Evolutionary conservation across 2,329 filamentous ascomycete genomes (phyloP), one percentile per base, ranked within the genome.

Genomic region (Xylaria hypoxylon): DNA sequence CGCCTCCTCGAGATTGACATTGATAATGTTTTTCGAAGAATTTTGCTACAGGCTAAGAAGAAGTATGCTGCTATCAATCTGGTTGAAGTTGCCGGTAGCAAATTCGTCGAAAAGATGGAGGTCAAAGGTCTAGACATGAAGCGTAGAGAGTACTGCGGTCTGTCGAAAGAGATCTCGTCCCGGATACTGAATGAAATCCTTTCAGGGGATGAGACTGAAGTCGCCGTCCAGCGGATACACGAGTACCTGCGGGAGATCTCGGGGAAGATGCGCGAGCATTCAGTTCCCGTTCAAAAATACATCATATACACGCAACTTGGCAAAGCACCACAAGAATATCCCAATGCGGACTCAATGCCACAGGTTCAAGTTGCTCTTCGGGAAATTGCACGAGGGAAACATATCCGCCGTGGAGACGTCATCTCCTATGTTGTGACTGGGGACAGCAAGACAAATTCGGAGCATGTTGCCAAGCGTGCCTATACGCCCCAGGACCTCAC

Each of bases 121-220:
- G 92, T 99, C 76, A 99, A 99, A 81, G 96, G 96, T 83, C 87
- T 99, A 53, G 96, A 99, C 76, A 99, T 99, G 96, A 93, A 91
- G 81, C 89, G 96, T 75, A 91, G 96, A 84, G 96, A 99, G 81
- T 99, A 97, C 83, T 99, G 96, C 78, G 92, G 90, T 45, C 82
- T 99, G 51, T 97, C 94, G 13, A 98, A 99, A 79, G 96, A 99
- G 75, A 94, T 96, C 22, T 98, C 95, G 2, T 90, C 91, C 62
- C 90, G 91, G 72, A 88, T 99, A 19, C 84, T 99, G n/a, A 92
- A 97, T 75, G 94, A 97, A 78, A 93, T 99, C 38, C 87, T 99
- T 3, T 97, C 94, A 0, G 96, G 96, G 15, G 92, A 97, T 71
- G 96, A 99, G 64, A 89, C 92, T 0, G 96, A 99, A 77, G 85